Evolutionary conservation across 352 stramenopile species (phyloP), one percentile per base, ranked within the genome.

Genomic region (Plasmopara halstedii): DNA sequence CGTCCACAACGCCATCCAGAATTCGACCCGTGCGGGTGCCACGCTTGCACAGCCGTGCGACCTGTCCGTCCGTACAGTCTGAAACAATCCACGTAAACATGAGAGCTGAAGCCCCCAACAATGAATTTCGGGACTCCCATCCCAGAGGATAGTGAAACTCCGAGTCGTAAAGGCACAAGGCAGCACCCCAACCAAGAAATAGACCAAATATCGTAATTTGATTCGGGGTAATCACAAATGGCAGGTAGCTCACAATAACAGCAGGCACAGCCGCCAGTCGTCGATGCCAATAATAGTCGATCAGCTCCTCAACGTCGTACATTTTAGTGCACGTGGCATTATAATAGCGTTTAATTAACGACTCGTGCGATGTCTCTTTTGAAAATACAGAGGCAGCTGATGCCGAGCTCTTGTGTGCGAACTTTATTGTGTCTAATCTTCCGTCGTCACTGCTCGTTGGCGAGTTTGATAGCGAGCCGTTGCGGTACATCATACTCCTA

Each of bases 71-170:
- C 13, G 77, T 79, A 50, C 79, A 91, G 47, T 91, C 79, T n/a
- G 77, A 88, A 11, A 91, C 75, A 56, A 91, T 91, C 79, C 79
- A 91, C 20, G 61, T 34, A 47, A 91, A 91, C 71, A 91, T 88
- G 45, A 91, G 55, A 23, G 75, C 15, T 15, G 53, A 53, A 5
- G 76, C 79, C 3, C 59, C 58, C 13, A 82, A 41, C 23, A 88
- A 59, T 53, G 79, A 87, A 21, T 65, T 27, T 21, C 49, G 69
- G 2, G 79, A 68, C 19, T 82, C 56, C 75, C 71, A 88, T 0
- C 56, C 70, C 15, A 88, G 55, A 34, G 76, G 79, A 21, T 64
- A 56, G 58, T 90, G 79, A 57, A 88, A 88, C 54, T 86, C 76
- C 52, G 79, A 83, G 64, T 90, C 79, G 39, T 88, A 90, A 15